Evolutionary conservation across 2,329 filamentous ascomycete species (phyloP).

Genomic region (Nannizziopsis barbatae): DNA sequence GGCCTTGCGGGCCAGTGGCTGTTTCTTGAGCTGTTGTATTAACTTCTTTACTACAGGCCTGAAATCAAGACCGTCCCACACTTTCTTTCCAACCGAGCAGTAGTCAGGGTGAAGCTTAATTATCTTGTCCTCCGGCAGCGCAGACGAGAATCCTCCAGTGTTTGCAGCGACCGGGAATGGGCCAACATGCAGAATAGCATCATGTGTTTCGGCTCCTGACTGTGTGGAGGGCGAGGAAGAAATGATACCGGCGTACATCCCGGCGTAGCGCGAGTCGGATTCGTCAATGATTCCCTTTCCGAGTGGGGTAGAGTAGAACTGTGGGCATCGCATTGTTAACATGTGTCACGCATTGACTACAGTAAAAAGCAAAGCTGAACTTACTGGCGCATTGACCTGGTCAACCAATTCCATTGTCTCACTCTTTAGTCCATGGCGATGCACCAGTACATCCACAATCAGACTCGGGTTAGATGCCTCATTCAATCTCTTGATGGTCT

Average conservation of each 20-base stretch:
- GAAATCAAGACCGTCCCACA: constrained; percentile 14
- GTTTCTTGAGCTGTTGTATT: constrained; percentile 8
- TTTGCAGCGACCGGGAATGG: constrained; percentile 12
- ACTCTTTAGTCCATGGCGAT: constrained; percentile 9
- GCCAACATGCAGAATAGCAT: constrained; percentile 13
- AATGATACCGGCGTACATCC: constrained; percentile 13
- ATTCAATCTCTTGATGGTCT: constrained; percentile 9
- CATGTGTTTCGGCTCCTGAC: constrained; percentile 10
- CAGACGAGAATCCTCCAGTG: constrained; percentile 15
- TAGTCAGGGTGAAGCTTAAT: constrained; percentile 14
- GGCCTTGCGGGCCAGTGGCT: constrained; percentile 10
- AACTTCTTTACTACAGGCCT: constrained; percentile 14
- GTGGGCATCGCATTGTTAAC: neutral
- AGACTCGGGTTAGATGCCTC: constrained; percentile 13
- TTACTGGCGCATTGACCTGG: constrained; percentile 13
- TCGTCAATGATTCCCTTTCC: constrained; percentile 15
- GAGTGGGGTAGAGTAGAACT: constrained; percentile 14
- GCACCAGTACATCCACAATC: constrained; percentile 13
- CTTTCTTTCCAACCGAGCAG: constrained; percentile 13
- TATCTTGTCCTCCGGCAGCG: constrained; percentile 10
- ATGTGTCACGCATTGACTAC: neutral
- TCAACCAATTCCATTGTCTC: constrained; percentile 13
- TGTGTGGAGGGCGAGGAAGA: constrained; percentile 8
- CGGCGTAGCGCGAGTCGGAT: constrained; percentile 11
- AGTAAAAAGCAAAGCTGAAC: neutral